These are phyloP conservation scores for Fabrea salina DNA, from an alignment of 169 alveolate species.

Conservation along the genomic window DNA sequence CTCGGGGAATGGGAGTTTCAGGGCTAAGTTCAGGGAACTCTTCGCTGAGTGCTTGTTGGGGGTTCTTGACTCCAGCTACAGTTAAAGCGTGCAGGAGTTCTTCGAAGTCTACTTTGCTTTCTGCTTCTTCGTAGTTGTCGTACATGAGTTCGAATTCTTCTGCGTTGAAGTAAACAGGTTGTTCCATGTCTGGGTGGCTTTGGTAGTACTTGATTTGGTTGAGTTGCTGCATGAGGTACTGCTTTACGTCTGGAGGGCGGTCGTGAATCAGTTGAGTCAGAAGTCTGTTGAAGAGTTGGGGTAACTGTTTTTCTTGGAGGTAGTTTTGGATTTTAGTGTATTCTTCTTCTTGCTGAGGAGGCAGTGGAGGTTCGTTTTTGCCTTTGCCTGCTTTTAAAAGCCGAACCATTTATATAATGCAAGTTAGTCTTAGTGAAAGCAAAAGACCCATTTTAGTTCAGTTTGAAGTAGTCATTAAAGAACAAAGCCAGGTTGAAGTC, in stretches of 20 bases:
- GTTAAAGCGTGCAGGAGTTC: not conserved
- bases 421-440: slow-evolving; percentile 7
- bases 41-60: not conserved
- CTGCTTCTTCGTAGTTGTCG: slow-evolving; percentile 9
- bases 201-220: not conserved
- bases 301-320: not conserved
- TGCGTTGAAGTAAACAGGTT: not conserved
- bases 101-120: not conserved
- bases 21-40: slow-evolving; percentile 26
- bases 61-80: slow-evolving; percentile 20
- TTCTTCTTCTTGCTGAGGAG: not conserved
- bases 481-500: slow-evolving; percentile 5
- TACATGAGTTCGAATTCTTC: slow-evolving; percentile 20
- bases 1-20: too few relatives aligned
- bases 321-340: not conserved
- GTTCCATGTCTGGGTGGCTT: not conserved
- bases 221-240: not conserved
- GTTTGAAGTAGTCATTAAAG: not conserved
- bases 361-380: not conserved
- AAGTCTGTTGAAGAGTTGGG: slow-evolving; percentile 24
- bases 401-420: not conserved
- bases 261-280: slow-evolving; percentile 11
- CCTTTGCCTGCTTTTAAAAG: not conserved
- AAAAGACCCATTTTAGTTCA: not conserved
- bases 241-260: slow-evolving; percentile 4